Evolutionary conservation across 257 asterid species (phyloP), one percentile per base, ranked within the genome.

Genomic region (Knoxia roxburghii): DNA sequence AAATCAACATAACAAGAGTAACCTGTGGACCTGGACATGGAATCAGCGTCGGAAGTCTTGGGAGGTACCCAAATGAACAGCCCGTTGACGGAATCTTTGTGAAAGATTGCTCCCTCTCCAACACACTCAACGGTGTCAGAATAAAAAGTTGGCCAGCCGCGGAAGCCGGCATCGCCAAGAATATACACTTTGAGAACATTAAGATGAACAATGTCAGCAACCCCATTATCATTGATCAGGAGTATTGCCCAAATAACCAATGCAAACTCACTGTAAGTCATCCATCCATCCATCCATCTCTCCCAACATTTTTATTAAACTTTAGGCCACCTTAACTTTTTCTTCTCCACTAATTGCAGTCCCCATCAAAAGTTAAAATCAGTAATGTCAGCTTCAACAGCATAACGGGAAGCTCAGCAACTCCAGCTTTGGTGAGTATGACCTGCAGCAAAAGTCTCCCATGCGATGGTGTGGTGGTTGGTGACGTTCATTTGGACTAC

Each of bases 401-500:
- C 29, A 55, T 78, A 0, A 60, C 48, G 41, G 96, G 96, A 4
- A 84, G 89, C 3, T 67, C 85, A 17, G 20, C 40, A 14, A 71
- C 63, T 5, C 64, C 59, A 2, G 78, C 61, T 29, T 84, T 79
- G 0, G 46, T 84, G 12, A 60, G 17, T 0, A 65, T 88, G 23
- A 9, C 46, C 1, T 86, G 91, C 75, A 88, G 93, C 75, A 46
- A 73, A 0, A 17, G 51, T 0, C 64, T 68, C 18, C 94, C 91
- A 0, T 86, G 96, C 53, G 61, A 79, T 27, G 63, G 51, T 37
- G 80, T 84, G 12, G 71, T 67, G 67, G 7, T 88, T 13, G 79
- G 84, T 12, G 64, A 88, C 45, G 33, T 86, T 15, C 78, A 88
- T 69, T 61, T 88, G n/a, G 8, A 5, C 21, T 84, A 71, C 67